phyloP scores from a whole-genome alignment of 768 basidiomycete species.

The Butyriboletus loyo region DNA sequence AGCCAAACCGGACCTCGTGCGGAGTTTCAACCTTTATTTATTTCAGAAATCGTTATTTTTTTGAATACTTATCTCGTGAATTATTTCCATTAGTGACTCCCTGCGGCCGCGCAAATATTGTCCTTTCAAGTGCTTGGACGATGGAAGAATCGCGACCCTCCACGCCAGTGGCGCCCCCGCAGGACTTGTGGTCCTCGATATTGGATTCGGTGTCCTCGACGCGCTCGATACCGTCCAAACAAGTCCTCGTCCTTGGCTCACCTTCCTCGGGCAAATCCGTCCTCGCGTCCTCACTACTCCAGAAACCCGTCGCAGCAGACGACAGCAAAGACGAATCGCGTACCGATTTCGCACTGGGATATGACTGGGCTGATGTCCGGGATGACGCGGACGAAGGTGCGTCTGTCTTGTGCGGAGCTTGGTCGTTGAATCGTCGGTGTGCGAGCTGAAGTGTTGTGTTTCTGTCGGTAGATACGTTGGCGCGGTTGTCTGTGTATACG shows the following conservation, averaged over 20 bases:
- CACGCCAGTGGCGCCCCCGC: slow-evolving; percentile 70
- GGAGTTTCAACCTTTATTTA: slow-evolving; percentile 25
- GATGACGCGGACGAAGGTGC: slow-evolving; percentile 94
- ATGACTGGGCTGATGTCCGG: slow-evolving; percentile 85
- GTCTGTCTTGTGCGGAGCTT: slow-evolving; percentile 18
- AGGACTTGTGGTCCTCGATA: slow-evolving; percentile 91
- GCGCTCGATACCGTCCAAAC: slow-evolving; percentile 81
- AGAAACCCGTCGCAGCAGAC: slow-evolving; percentile 54
- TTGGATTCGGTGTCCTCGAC: slow-evolving; percentile 82
- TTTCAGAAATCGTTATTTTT: neutral
- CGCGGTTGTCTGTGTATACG: slow-evolving; percentile 87
- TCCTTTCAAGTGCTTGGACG: neutral
- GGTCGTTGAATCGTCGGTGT: neutral
- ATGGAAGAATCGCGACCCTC: slow-evolving; percentile 54
- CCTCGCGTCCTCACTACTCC: slow-evolving; percentile 66
- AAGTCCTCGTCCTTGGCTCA: slow-evolving; percentile 80
- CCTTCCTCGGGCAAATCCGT: slow-evolving; percentile 77
- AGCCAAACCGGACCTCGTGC: slow-evolving; percentile 3
- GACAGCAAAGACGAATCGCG: slow-evolving; percentile 57
- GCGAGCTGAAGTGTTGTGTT: neutral
- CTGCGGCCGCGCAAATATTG: neutral
- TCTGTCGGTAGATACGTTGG: slow-evolving; percentile 66
- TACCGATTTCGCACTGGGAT: slow-evolving; percentile 83
- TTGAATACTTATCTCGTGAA: neutral
- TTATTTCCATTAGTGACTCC: neutral